Base-by-base conservation (phyloP, 2,329 filamentous ascomycete species). In the Trichoderma afroharzianum region DNA sequence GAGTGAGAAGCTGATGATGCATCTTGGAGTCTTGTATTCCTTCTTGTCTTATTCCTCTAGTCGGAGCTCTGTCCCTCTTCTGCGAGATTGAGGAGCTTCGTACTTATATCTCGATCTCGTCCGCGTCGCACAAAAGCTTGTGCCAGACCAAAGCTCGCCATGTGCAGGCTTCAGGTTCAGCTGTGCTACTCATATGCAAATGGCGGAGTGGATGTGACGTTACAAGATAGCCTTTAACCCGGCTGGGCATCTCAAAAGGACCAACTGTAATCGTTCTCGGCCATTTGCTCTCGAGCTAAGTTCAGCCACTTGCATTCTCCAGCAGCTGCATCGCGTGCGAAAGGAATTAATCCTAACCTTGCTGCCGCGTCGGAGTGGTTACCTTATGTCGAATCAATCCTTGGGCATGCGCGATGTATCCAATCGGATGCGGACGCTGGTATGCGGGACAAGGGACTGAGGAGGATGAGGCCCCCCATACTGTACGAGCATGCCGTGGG, bases 121-220 rank as follows among this genome's bases (percentile, higher is more conserved):
- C 9, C 26, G 5, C 18, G 47, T 33, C 6, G 8, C 33, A 4
- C 24, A 15, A 63, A 18, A 24, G 39, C n/a, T 62, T 58, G 58
- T 33, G 57, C 30, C 7, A 69, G 39, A 59, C 26, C 55, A 36
- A 32, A 43, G 24, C 24, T n/a, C 18, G 63, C 63, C 43, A 68
- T 21, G 9, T 33, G 30, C 62, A 67, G 36, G 24, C 47, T 55
- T n/a, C 32, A 59, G 24, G 33, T 43, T n/a, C 32, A 59, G 63
- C 36, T 39, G 32, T 43, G 55, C 36, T 11, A 53, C 47, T 53
- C 47, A 24, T 24, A 53, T 53, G 47, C 26, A 50, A 50, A 59
- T 33, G n/a, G 63, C 39, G 70, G 63, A 58, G 69, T 33, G 67
- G 36, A 71, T 71, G 70, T 71, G 70, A 71, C 70, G 70, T 71